phyloP scores from a whole-genome alignment of 2,329 filamentous ascomycete genomes.

The Orbilia quercus region DNA sequence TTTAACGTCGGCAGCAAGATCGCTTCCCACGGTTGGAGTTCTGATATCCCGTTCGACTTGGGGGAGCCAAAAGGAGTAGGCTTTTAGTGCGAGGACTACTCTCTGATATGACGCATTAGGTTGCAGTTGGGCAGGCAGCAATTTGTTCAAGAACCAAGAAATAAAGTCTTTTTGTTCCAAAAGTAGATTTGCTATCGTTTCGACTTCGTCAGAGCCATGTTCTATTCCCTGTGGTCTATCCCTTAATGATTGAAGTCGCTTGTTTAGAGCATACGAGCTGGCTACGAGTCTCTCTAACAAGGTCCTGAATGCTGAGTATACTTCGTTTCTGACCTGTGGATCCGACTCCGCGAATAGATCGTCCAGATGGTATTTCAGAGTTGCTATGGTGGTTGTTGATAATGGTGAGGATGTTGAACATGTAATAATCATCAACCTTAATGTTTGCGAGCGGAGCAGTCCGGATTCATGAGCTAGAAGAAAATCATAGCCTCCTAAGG shows the following conservation, averaged over 20 bases:
- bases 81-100: slow-evolving; percentile 82
- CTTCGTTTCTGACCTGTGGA: slow-evolving; percentile 84
- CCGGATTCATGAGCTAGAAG: slow-evolving; percentile 28
- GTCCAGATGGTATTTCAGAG: slow-evolving; percentile 72
- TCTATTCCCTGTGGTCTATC: slow-evolving; percentile 2
- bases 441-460: slow-evolving; percentile 27
- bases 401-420: slow-evolving; percentile 72
- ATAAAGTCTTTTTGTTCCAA: slow-evolving; percentile 68
- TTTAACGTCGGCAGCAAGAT: slow-evolving; percentile 40
- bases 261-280: slow-evolving; percentile 46
- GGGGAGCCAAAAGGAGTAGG: slow-evolving; percentile 69
- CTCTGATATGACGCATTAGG: slow-evolving; percentile 89
- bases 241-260: slow-evolving; percentile 25
- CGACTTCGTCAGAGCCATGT: background rate
- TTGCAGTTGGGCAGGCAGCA: slow-evolving; percentile 78
- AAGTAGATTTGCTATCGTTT: background rate
- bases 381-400: background rate
- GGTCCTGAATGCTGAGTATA: slow-evolving; percentile 78
- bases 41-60: slow-evolving; percentile 35
- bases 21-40: slow-evolving; percentile 4
- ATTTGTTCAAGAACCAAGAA: slow-evolving; percentile 74
- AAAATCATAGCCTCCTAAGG: slow-evolving; percentile 35
- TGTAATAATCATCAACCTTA: slow-evolving; percentile 67
- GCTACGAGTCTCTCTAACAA: slow-evolving; percentile 76
- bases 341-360: slow-evolving; percentile 85